These are phyloP conservation scores for Nicotiana undulata DNA, from an alignment of 257 asterid species.

Conservation along the genomic window DNA sequence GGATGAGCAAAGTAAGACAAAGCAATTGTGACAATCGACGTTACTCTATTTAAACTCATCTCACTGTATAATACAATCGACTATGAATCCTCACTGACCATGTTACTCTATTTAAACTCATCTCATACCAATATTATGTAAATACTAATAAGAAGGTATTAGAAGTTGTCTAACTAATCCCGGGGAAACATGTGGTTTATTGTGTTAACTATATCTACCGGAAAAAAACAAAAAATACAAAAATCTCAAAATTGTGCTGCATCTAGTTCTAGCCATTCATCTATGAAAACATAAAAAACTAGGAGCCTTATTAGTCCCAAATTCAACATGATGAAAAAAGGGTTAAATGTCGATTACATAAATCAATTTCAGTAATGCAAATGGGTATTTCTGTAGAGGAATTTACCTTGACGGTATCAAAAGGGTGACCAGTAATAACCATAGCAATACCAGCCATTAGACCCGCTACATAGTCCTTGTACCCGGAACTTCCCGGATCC, in stretches of 20 bases:
- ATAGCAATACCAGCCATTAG: conserved; percentile 84
- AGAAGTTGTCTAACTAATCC: no score
- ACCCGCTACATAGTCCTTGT: conserved; percentile 87
- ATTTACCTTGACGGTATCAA: conserved; percentile 86
- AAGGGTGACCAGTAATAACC: conserved; percentile 93
- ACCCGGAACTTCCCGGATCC: conserved; percentile 44
- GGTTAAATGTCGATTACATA: neutral
- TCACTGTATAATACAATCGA: no score
- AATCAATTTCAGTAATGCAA: neutral
- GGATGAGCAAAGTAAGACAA: neutral
- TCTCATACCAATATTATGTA: no score
- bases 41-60: no score
- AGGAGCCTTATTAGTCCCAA: neutral
- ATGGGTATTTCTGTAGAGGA: neutral
- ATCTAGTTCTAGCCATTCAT: neutral
- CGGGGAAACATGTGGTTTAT: no score
- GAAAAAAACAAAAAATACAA: no score
- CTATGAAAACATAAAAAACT: neutral
- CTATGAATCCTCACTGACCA: no score
- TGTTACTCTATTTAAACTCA: no score
- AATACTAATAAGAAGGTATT: no score
- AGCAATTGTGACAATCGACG: no score
- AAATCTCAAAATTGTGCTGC: neutral
- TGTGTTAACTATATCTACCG: no score
- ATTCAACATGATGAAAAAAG: neutral